Base-by-base conservation (phyloP, 768 basidiomycete species). In the Hortiboletus flavorubellus region DNA sequence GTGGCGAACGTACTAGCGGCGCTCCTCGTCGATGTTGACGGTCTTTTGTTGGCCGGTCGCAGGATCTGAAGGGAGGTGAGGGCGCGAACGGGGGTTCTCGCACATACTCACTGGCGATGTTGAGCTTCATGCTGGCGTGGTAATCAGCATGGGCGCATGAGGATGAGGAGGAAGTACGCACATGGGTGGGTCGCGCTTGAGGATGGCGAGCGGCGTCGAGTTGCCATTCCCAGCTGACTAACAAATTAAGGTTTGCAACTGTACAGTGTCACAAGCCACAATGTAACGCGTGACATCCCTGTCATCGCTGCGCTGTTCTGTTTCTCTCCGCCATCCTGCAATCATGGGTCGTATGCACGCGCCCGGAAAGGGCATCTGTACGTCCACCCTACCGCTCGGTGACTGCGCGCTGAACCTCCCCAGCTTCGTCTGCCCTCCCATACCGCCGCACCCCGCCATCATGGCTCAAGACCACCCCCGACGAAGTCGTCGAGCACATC, bases 291-390 rank as follows among this genome's bases (percentile, higher is more conserved):
- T 75, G 70, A 68, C 66, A 62, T 43, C 34, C 35, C 26, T 38
- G 35, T 51, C 67, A 60, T 69, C 64, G 59, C 62, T 64, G 54
- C 15, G 10, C 64, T 69, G 64, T 21, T 21, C 21, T 21, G 21
- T 21, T 21, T 21, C 21, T 21, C 21, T 2, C 21, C 21, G 21
- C 21, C 21, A 21, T 21, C 21, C 21, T 21, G 68, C 58, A 72
- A 78, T 66, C 78, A 93, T 93, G 91, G 91, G 89, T 91, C 93
- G 94, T 73, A 94, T 97, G 93, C 96, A 98, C 85, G 94, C 94
- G 85, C 93, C 94, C 77, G 93, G 93, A 78, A 98, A 98, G 93
- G 96, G 95, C 84, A 97, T 98, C 82, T 91, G 90, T 93, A 76
- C 68, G 89, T 54, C 33, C 4, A 45, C 48, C 44, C 55, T 14